Percentiles rank a stretch among this genome's conserved stretches.
Conservation (phyloP, 139 green algal species). For the Chlamydomonas sp. region DNA sequence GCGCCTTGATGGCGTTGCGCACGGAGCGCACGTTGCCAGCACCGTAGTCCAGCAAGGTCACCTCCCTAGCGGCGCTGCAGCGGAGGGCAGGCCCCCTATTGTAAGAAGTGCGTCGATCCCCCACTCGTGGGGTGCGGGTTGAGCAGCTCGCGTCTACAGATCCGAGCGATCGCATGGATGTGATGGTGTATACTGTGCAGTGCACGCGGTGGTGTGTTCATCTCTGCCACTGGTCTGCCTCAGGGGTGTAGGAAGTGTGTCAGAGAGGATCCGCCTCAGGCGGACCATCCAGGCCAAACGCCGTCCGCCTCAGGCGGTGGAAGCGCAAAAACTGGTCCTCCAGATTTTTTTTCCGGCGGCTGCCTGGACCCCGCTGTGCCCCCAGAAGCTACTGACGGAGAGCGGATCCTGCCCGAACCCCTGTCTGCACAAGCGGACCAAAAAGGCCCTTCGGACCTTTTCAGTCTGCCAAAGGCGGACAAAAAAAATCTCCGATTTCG, state of each 20-base stretch:
- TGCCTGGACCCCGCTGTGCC: no score
- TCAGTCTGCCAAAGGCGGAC: no score
- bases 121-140: background rate
- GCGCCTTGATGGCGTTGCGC: slow-evolving; percentile 86
- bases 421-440: no score
- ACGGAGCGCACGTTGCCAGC: slow-evolving; percentile 96
- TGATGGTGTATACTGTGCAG: background rate
- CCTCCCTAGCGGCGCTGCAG: slow-evolving; percentile 33
- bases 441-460: no score
- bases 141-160: background rate
- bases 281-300: no score
- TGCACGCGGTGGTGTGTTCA: background rate
- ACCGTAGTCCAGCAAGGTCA: slow-evolving; percentile 96
- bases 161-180: background rate
- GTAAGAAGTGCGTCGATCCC: background rate
- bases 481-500: no score
- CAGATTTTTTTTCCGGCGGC: no score
- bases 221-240: background rate
- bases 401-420: no score
- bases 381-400: no score
- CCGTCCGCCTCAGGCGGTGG: no score
- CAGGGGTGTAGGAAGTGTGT: background rate
- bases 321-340: no score
- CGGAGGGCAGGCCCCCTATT: background rate
- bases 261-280: no score